Conservation (phyloP, 2,329 filamentous ascomycete genomes). For the Calonectria montana region DNA sequence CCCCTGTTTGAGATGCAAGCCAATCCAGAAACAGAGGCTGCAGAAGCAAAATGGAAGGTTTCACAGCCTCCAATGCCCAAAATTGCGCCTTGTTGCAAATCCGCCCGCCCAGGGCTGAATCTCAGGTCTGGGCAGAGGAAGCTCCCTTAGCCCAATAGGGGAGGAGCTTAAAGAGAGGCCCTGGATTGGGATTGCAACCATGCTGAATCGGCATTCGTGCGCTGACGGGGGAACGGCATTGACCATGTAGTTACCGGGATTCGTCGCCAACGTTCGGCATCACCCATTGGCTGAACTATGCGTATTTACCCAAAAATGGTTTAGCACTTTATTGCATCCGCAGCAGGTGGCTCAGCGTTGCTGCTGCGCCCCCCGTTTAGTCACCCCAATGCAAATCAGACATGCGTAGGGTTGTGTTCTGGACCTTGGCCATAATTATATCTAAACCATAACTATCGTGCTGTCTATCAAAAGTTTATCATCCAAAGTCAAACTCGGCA, state of each 20-base stretch:
- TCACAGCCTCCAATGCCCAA: neutral
- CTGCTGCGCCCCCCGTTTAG: neutral
- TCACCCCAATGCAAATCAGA: neutral
- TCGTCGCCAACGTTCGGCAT: neutral
- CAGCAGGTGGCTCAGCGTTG: neutral
- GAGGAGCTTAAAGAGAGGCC: neutral
- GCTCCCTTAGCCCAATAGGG: neutral
- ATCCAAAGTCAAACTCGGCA: neutral
- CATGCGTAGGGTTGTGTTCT: neutral
- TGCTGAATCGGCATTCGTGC: neutral
- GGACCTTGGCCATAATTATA: neutral
- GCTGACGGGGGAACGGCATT: neutral
- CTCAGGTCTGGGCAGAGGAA: neutral
- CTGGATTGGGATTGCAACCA: neutral
- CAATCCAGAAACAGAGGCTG: neutral
- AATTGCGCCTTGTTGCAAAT: neutral
- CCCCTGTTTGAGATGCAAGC: neutral
- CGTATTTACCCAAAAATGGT: neutral
- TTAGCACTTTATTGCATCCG: neutral
- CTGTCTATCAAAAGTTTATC: neutral
- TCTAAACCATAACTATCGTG: too few relatives aligned
- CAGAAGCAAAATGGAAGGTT: neutral
- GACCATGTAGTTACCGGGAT: neutral
- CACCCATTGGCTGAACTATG: neutral
- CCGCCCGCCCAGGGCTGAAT: neutral